Percentiles rank a stretch among this genome's conserved stretches.
Conservation (phyloP, 805 yeast species). For the Cyberlindnera subsufficiens region DNA sequence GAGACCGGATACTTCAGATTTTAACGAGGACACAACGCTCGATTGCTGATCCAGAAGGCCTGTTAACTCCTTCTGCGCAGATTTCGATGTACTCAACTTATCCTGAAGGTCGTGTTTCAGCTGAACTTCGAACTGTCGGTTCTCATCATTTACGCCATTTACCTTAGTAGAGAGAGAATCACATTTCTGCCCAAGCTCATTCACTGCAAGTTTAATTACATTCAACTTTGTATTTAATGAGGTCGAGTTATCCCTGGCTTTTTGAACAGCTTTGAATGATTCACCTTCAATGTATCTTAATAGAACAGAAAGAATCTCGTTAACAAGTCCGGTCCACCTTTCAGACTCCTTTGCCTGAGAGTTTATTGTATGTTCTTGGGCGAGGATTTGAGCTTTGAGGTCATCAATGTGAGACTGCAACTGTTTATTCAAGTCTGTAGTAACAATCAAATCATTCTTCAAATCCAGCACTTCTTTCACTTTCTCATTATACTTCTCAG, state of each 20-base stretch:
- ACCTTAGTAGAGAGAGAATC: neutral
- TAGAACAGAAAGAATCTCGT: slow-evolving; percentile 13
- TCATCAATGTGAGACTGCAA: slow-evolving; percentile 21
- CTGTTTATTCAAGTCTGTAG: slow-evolving; percentile 15
- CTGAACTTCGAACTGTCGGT: neutral
- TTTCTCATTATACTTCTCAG: slow-evolving; percentile 13
- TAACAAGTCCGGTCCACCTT: slow-evolving; percentile 9
- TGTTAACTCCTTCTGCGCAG: slow-evolving; percentile 15
- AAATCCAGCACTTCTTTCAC: slow-evolving; percentile 21
- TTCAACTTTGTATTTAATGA: slow-evolving; percentile 20
- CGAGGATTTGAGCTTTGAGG: slow-evolving; percentile 14
- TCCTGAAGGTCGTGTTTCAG: slow-evolving; percentile 3
- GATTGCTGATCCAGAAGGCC: slow-evolving; percentile 10
- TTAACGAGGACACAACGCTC: slow-evolving; percentile 8
- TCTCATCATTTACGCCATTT: slow-evolving; percentile 2
- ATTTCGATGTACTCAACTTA: slow-evolving; percentile 9
- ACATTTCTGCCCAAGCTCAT: slow-evolving; percentile 9
- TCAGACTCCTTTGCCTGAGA: slow-evolving; percentile 2
- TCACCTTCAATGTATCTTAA: slow-evolving; percentile 11
- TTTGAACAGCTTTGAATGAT: slow-evolving; percentile 14
- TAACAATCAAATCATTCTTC: slow-evolving; percentile 21
- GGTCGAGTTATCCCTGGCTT: slow-evolving; percentile 15
- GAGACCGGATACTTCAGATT: slow-evolving; percentile 10
- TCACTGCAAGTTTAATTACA: slow-evolving; percentile 14
- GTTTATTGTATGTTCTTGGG: slow-evolving; percentile 3